A percentile compares a stretch with the other conserved stretches of the same genome.
These are phyloP conservation scores for Fusarium subglutinans DNA, from an alignment of 2,329 filamentous ascomycete genomes.

Conservation along the genomic window DNA sequence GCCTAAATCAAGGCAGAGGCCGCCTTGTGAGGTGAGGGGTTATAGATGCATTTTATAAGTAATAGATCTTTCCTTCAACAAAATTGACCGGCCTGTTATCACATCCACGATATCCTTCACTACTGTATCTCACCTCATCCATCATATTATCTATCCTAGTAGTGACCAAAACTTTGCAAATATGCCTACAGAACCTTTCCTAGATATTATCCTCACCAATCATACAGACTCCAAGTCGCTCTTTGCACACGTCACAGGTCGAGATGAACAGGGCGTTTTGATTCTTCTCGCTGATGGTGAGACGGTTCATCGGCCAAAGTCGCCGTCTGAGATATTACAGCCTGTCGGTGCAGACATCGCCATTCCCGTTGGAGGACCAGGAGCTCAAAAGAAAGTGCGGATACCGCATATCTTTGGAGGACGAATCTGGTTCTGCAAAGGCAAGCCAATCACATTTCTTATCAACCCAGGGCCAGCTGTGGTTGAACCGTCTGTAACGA, in stretches of 20 bases:
- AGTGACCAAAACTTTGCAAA: neutral
- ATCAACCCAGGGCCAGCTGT: constrained; percentile 77
- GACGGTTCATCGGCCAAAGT: constrained; percentile 71
- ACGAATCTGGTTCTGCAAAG: constrained; percentile 76
- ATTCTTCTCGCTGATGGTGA: constrained; percentile 73
- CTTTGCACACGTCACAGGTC: constrained; percentile 77
- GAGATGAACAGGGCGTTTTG: constrained; percentile 65
- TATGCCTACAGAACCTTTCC: constrained; percentile 44
- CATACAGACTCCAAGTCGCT: constrained; percentile 65
- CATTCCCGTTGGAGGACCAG: constrained; percentile 71
- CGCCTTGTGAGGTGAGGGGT: constrained; percentile 3
- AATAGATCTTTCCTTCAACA: neutral
- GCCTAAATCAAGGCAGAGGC: constrained; percentile 27
- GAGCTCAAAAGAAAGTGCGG: constrained; percentile 66
- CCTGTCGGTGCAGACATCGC: constrained; percentile 66
- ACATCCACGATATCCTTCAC: neutral
- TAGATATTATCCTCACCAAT: constrained; percentile 73
- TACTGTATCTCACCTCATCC: neutral
- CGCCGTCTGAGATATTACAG: constrained; percentile 61
- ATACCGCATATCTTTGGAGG: constrained; percentile 77
- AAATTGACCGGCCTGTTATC: neutral
- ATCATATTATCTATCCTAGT: neutral
- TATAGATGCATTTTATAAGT: neutral
- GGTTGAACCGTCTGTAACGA: constrained; percentile 78
- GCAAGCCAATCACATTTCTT: constrained; percentile 70